These are phyloP conservation scores for Saccharomyces hybrid DNA, from an alignment of 1,139 yeast genomes.

Conservation along the genomic window DNA sequence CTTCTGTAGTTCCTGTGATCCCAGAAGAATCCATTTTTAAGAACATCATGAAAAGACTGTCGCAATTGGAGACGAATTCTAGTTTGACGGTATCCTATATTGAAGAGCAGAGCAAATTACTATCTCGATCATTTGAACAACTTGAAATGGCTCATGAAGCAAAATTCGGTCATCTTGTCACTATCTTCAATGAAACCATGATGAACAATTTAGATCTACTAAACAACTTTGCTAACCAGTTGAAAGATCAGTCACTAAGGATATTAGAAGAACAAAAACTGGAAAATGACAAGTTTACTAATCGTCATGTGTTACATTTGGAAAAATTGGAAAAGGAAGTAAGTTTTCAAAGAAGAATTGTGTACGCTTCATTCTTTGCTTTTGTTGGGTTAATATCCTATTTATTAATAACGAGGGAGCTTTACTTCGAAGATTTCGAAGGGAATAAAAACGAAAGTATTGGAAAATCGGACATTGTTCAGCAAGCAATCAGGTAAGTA, in stretches of 20 bases:
- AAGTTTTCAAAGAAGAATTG: conserved; percentile 48
- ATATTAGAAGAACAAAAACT: conserved; percentile 34
- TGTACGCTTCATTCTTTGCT: conserved; percentile 46
- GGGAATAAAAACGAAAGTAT: background rate
- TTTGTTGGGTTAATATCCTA: conserved; percentile 37
- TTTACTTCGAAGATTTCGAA: background rate
- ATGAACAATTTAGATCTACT: conserved; percentile 40
- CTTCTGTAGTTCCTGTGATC: conserved; percentile 5
- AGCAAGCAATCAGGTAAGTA: background rate
- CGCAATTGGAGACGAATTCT: conserved; percentile 70
- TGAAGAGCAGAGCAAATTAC: conserved; percentile 74
- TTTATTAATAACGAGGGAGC: background rate
- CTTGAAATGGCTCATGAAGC: conserved; percentile 57
- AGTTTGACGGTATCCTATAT: conserved; percentile 71
- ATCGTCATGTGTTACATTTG: conserved; percentile 36
- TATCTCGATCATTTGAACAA: conserved; percentile 62
- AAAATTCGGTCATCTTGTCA: conserved; percentile 50
- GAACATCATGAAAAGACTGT: conserved; percentile 71
- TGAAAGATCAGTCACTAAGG: conserved; percentile 35
- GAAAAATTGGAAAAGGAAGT: conserved; percentile 40
- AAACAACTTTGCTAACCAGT: conserved; percentile 30
- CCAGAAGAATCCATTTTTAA: conserved; percentile 79
- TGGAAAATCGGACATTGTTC: background rate
- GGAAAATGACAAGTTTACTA: conserved; percentile 34
- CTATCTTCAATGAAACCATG: conserved; percentile 52